Base-by-base conservation (phyloP, 192 early-diverging fungal genomes). In the Gryganskiella cystojenkinii region DNA sequence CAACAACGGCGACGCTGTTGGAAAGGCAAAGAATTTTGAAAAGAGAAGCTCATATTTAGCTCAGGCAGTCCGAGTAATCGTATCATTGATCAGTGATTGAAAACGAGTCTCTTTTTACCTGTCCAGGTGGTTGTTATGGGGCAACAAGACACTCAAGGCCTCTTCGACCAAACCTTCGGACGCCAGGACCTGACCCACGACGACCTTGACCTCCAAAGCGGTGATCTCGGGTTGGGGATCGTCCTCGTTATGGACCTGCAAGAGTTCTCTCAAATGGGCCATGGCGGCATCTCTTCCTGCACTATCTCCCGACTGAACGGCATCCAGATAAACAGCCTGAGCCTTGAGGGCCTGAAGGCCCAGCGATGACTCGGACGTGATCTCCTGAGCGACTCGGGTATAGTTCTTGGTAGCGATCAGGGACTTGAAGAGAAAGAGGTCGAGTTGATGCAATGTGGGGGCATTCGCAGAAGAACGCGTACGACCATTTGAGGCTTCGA, bases 371-470 rank as follows among this genome's bases (percentile, higher is more conserved):
- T 87, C 64, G 1, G 84, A 40, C 37, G 37, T 69, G 42, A 95
- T 86, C 52, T 94, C 93, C 57, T 81, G 70, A 20, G 93, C 79
- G 24, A 93, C 90, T 56, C 89, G 64, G 30, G 85, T 82, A 83
- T 88, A 86, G 51, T 93, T 88, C 61, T 88, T 88, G 70, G 91
- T 94, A 43, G 91, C 93, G 34, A 97, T 72, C 64, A 93, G 89
- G 7, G 97, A 87, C 25, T 96, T 92, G 79, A 92, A 91, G 49
- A 94, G 85, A 15, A 92, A 88, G 7, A 87, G 82, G 71, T 90
- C 81, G 33, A 87, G 86, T 61, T 94, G 61, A 31, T 87, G 82
- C 30, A 83, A 66, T 13, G 70, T 79, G 30, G 76, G 54, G 47
- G 84, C 90, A 84, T 71, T 93, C 86, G 84, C 87, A 93, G 52